Evolutionary conservation across 306 rosid species (phyloP), one percentile per base, ranked within the genome.

Genomic region (Lathyrus oleraceus): DNA sequence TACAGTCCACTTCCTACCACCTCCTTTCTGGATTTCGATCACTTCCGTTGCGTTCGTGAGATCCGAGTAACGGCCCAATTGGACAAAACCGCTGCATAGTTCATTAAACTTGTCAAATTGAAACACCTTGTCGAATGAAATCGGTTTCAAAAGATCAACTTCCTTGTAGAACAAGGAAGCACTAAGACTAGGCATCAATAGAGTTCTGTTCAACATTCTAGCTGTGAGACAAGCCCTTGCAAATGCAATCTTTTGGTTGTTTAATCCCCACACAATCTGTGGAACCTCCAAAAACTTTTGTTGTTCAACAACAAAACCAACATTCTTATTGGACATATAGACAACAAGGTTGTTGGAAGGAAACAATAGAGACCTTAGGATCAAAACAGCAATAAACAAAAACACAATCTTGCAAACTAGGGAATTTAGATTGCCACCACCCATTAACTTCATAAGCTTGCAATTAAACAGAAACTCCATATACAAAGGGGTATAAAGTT

Each of bases 141-240:
- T 86, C 0, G 96, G 92, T 42, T 86, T 81, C 71, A 92, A 52
- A 52, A 85, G 91, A 62, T 89, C 92, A n/a, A 87, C 51, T 79
- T 92, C 91, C 69, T 92, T 92, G 83, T 92, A 92, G 47, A 92
- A 92, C 75, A 92, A 65, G 27, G 96, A 89, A 42, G 95, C 97
- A 76, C 97, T 92, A 49, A 92, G 80, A 73, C 96, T 87, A 51
- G 97, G 97, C 95, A 92, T 86, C 77, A 92, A 74, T 1, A 92
- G 85, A 12, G 92, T 92, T 66, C 97, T 38, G 63, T 86, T 89
- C 61, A 92, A 65, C 82, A 84, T 70, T 83, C 80, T 81, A 0
- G 97, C 97, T 3, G 97, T 92, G 3, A 89, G 77, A 65, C 87
- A 89, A 81, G 96, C 91, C 70, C 96, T 89, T 30, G 97, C 97